Conservation (phyloP, 2,329 filamentous ascomycete genomes). For the Blastomyces silverae region DNA sequence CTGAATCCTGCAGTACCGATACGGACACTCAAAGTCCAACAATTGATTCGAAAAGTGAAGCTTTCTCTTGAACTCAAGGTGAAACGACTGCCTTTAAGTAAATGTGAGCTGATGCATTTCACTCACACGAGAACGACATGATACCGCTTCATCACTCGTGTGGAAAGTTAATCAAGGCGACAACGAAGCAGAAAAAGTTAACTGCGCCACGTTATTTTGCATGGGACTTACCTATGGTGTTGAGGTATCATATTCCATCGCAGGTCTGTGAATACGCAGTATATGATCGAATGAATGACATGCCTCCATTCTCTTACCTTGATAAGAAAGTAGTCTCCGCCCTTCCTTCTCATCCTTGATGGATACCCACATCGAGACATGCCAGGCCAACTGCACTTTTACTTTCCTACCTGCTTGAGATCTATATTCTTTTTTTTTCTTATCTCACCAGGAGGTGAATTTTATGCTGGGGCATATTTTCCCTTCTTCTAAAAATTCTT, state of each 20-base stretch:
- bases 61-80: background rate
- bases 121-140: background rate
- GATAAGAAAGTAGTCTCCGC: background rate
- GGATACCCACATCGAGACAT: background rate
- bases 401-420: background rate
- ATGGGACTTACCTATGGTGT: background rate
- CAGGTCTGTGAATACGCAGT: background rate
- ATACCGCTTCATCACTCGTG: background rate
- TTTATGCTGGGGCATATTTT: background rate
- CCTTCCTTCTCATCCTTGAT: background rate
- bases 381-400: background rate
- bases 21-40: no score
- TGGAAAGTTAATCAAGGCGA: background rate
- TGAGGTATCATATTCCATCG: background rate
- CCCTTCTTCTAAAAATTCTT: no score
- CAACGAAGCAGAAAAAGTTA: background rate
- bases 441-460: background rate
- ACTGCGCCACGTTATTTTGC: background rate
- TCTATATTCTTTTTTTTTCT: background rate
- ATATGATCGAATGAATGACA: background rate
- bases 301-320: background rate
- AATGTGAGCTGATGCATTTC: background rate
- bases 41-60: background rate
- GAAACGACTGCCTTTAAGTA: background rate
- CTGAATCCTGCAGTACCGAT: no score